Conservation (phyloP, 768 basidiomycete species). For the Tephrocybe sp. region DNA sequence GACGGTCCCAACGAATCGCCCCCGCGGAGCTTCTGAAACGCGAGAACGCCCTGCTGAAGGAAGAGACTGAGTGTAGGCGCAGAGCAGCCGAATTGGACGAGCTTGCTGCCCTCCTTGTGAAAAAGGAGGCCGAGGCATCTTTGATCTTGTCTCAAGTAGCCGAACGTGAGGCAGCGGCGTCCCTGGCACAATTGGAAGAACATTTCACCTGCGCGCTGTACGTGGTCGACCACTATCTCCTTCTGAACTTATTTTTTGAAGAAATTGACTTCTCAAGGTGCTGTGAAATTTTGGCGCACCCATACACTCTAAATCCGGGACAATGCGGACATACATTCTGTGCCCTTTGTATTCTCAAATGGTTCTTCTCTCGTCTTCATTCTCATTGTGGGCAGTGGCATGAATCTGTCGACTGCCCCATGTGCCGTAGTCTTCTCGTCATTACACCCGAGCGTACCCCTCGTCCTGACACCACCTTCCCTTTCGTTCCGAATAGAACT, state of each 20-base stretch:
- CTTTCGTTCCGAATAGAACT: conserved; percentile 64
- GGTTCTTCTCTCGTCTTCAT: conserved; percentile 70
- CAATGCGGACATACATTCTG: conserved; percentile 72
- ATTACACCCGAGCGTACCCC: conserved; percentile 53
- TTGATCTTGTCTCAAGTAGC: conserved; percentile 40
- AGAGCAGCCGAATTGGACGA: conserved; percentile 39
- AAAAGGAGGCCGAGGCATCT: conserved; percentile 42
- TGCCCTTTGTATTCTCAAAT: conserved; percentile 63
- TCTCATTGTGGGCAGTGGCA: conserved; percentile 67
- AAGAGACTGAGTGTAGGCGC: conserved; percentile 40
- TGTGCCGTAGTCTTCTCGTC: conserved; percentile 57
- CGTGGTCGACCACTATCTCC: conserved; percentile 22
- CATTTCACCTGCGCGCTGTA: conserved; percentile 67
- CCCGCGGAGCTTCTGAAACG: conserved; percentile 38
- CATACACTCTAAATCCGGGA: conserved; percentile 53
- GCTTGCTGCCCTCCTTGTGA: conserved; percentile 35
- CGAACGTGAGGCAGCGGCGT: conserved; percentile 39
- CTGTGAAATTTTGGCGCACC: conserved; percentile 64
- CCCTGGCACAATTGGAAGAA: conserved; percentile 57
- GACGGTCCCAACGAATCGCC: conserved; percentile 41
- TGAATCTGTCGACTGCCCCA: conserved; percentile 64
- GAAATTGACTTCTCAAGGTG: conserved; percentile 40
- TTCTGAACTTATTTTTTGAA: not conserved
- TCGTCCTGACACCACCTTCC: conserved; percentile 51
- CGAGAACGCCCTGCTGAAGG: conserved; percentile 32